These are phyloP conservation scores for Bjerkandera adusta DNA, from an alignment of 1,284 basidiomycete genomes.

Conservation along the genomic window DNA sequence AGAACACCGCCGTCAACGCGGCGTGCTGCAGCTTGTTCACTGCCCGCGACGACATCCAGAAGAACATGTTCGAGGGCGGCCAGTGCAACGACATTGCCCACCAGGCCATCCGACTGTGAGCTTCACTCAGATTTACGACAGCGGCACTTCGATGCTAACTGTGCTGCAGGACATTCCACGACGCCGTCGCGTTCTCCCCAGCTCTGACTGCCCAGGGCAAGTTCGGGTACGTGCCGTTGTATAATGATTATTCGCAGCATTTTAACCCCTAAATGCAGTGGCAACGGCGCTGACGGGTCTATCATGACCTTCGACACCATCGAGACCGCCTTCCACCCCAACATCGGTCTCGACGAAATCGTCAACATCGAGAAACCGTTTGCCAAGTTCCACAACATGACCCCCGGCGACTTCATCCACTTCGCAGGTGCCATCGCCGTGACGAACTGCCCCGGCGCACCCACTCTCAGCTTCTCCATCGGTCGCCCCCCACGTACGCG, in stretches of 20 bases:
- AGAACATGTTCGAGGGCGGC: slow-evolving; percentile 14
- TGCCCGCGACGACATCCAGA: slow-evolving; percentile 16
- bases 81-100: slow-evolving; percentile 13
- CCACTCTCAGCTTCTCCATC: slow-evolving; percentile 25
- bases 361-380: slow-evolving; percentile 25
- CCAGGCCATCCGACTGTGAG: slow-evolving; percentile 17
- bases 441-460: slow-evolving; percentile 29
- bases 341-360: slow-evolving; percentile 29
- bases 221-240: slow-evolving; percentile 17
- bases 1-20: no score
- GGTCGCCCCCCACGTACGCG: slow-evolving; percentile 12
- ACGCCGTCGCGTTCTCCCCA: slow-evolving; percentile 25
- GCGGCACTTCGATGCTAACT: no score
- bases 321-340: slow-evolving; percentile 26
- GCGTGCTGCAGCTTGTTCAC: slow-evolving; percentile 15
- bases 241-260: neutral
- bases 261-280: slow-evolving; percentile 13
- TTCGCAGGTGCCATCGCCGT: slow-evolving; percentile 30
- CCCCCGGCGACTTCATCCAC: slow-evolving; percentile 26
- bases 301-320: slow-evolving; percentile 25
- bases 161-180: no score
- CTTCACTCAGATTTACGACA: no score
- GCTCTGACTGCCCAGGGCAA: slow-evolving; percentile 20
- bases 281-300: slow-evolving; percentile 28
- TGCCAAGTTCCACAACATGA: slow-evolving; percentile 24